phyloP scores from a whole-genome alignment of 208 protist species.

The Acanthamoeba lenticulata region DNA sequence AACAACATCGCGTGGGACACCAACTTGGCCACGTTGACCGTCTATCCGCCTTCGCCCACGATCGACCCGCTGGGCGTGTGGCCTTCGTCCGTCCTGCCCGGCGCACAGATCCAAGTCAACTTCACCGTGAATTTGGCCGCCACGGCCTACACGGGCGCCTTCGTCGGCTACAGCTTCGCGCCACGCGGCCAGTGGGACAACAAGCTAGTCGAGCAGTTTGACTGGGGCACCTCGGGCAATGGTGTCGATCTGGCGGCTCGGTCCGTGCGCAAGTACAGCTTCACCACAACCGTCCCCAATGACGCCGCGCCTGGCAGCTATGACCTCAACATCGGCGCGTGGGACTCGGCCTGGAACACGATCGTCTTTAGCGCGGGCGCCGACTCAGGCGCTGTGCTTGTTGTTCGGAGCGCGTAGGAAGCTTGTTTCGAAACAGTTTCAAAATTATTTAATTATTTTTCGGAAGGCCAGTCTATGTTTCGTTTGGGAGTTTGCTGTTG shows the following conservation, averaged over 20 bases:
- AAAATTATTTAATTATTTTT: too few relatives aligned
- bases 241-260: neutral
- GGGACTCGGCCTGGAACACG: neutral
- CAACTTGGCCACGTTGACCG: neutral
- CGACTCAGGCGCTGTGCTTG: neutral
- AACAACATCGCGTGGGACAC: constrained; percentile 38
- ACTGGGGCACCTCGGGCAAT: too few relatives aligned
- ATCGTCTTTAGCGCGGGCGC: neutral
- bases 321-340: constrained; percentile 35
- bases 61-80: neutral
- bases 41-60: neutral
- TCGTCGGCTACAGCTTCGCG: constrained; percentile 21
- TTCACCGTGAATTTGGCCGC: neutral
- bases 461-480: too few relatives aligned
- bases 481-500: too few relatives aligned
- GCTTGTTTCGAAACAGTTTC: too few relatives aligned
- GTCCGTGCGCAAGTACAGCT: neutral
- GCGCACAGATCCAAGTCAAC: neutral
- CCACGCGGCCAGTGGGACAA: neutral
- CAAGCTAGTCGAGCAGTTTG: neutral
- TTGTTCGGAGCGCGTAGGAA: too few relatives aligned
- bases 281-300: neutral
- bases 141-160: neutral
- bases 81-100: neutral
- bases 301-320: neutral